Evolutionary conservation across 2,329 filamentous ascomycete species (phyloP), one percentile per base, ranked within the genome.

Genomic region (Plenodomus biglobosus): DNA sequence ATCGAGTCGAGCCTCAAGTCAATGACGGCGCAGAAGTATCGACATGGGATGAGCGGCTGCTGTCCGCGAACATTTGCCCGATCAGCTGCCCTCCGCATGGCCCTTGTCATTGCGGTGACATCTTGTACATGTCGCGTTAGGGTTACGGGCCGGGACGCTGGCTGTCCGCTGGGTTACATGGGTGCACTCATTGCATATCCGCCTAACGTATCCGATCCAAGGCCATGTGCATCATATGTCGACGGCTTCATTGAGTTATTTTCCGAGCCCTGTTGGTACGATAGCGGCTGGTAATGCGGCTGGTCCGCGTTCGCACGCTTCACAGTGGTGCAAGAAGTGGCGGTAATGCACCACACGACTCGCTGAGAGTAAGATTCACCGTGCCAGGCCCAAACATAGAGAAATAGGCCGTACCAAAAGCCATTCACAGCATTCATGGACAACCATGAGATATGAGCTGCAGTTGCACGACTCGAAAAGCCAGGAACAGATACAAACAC

Each of bases 121-220:
- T 50, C 38, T 50, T 50, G 46, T 46, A 51, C 57, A 62, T 52
- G 52, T 61, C 61, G 65, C 65, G 59, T 55, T 55, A 55, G 52
- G 46, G 45, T 43, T 45, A 69, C 66, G 65, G 68, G 60, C 65
- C 66, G 66, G 61, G 58, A 61, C 65, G 58, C 27, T 32, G 57
- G 30, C 41, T 44, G 35, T 38, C 27, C 20, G 30, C 53, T 56
- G 55, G 42, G 45, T 46, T 47, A 61, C 62, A 66, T 60, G 62
- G 66, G 59, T 62, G 57, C 47, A 49, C 46, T 55, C 56, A 53
- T 55, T 56, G 50, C 48, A 44, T 48, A 53, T 52, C 59, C 61
- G 59, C 51, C 58, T 62, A 56, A 61, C 52, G 52, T 52, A 52
- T 58, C 56, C 58, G 58, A 57, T 58, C 50, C 48, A 52, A 55